Evolutionary conservation across 495 filamentous ascomycete genomes (phyloP).

Genomic region (Mytilinidion resinicola): DNA sequence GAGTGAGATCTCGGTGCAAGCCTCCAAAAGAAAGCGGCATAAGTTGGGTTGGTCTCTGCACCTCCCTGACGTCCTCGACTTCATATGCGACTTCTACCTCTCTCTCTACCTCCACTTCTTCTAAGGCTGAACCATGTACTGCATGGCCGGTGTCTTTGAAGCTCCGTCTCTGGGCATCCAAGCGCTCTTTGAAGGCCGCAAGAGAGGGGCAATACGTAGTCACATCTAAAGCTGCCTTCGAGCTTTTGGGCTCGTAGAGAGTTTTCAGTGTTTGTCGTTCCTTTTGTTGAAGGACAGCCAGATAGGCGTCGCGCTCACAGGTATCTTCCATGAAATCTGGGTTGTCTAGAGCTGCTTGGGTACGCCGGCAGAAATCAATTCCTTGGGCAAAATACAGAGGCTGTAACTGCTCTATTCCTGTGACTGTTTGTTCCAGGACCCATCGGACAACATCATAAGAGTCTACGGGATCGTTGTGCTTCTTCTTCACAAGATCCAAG

Average conservation of each 20-base stretch:
- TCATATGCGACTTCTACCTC: slow-evolving; percentile 45
- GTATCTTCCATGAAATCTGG: slow-evolving; percentile 28
- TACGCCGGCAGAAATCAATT: slow-evolving; percentile 48
- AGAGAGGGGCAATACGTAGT: not conserved
- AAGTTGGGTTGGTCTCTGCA: slow-evolving; percentile 37
- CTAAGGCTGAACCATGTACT: slow-evolving; percentile 39
- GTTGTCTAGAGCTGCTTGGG: slow-evolving; percentile 30
- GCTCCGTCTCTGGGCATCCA: slow-evolving; percentile 23
- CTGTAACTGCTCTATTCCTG: slow-evolving; percentile 48
- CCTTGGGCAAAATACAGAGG: slow-evolving; percentile 54
- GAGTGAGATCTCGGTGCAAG: slow-evolving; percentile 35
- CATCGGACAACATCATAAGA: slow-evolving; percentile 52
- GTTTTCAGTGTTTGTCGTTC: slow-evolving; percentile 44
- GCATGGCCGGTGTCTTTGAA: slow-evolving; percentile 28
- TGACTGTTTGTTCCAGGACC: slow-evolving; percentile 58
- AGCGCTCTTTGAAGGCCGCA: slow-evolving; percentile 31
- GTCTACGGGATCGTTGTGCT: slow-evolving; percentile 27
- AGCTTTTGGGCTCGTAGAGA: slow-evolving; percentile 34
- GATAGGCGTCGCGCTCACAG: slow-evolving; percentile 33
- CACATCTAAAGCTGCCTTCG: not conserved
- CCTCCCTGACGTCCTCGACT: slow-evolving; percentile 47
- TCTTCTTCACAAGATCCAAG: slow-evolving; percentile 18
- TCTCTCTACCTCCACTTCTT: slow-evolving; percentile 52
- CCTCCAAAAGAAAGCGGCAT: slow-evolving; percentile 33
- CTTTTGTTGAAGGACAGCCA: slow-evolving; percentile 36